Evolutionary conservation across 192 early-diverging fungal genomes (phyloP).

Genomic region (Gonapodya sp.): DNA sequence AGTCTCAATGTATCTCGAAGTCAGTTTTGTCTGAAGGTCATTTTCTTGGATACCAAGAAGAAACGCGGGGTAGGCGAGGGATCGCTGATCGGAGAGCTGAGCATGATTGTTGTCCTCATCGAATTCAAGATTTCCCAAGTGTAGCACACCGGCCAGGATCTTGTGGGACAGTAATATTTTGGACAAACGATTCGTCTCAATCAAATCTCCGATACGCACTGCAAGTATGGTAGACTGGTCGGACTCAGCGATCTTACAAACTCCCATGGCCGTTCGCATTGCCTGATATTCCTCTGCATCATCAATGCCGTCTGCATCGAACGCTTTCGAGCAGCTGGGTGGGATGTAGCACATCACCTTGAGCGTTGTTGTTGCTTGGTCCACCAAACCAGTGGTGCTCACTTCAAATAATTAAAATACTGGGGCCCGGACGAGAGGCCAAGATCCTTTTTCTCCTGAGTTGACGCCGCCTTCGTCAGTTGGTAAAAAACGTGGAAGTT

Average conservation of each 20-base stretch:
- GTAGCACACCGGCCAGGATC: conserved; percentile 88
- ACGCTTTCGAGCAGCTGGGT: background rate
- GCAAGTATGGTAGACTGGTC: conserved; percentile 77
- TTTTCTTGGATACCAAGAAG: conserved; percentile 21
- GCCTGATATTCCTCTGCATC: conserved; percentile 78
- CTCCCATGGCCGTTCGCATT: conserved; percentile 82
- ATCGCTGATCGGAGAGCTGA: background rate
- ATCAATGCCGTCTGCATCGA: conserved; percentile 79
- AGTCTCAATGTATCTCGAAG: conserved; percentile 15
- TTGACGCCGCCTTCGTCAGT: conserved; percentile 67
- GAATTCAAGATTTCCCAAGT: conserved; percentile 93
- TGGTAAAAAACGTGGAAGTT: conserved; percentile 99
- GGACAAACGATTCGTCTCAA: background rate
- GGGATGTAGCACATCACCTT: no score
- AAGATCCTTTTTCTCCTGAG: conserved; percentile 18
- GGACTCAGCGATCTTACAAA: conserved; percentile 71
- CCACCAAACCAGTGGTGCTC: no score
- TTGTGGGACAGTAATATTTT: conserved; percentile 17
- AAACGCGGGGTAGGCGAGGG: conserved; percentile 46
- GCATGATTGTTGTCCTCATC: conserved; percentile 67
- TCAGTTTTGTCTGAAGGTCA: conserved; percentile 9
- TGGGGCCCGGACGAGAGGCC: conserved; percentile 6
- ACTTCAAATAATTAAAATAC: conserved; percentile 13
- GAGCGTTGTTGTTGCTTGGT: no score
- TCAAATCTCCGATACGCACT: background rate